Evolutionary conservation across 495 filamentous ascomycete genomes (phyloP), one percentile per base, ranked within the genome.

Genomic region (Aspergillus panamensis): DNA sequence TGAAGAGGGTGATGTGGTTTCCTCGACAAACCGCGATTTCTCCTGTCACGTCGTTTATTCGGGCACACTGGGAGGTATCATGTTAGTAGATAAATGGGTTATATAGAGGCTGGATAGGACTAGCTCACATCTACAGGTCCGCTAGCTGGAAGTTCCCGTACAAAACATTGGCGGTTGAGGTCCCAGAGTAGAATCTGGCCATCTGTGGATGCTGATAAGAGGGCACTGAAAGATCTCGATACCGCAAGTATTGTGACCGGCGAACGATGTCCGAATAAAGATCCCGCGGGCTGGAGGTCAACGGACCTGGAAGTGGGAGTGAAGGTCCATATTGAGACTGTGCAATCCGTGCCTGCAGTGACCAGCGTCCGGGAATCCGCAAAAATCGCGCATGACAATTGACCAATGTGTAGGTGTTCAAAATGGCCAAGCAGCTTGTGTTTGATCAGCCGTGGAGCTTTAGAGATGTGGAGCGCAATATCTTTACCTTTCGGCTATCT

Each of bases 111-210:
- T 45, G 10, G 5, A 12, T 9, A 39, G 1, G 47, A 14, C 19
- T 12, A 55, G 62, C 69, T 66, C 70, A 83, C 82, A 65, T 84
- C 79, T 1, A 84, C 77, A 16, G 68, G 67, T 10, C 78, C 75
- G 30, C 77, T 72, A 4, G 69, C 62, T 14, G 85, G 80, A 29
- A 97, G 77, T 63, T 87, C 84, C 19, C 92, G 85, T 16, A 97
- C 83, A 65, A 96, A 95, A 35, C 87, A 86, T 37, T 89, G 82
- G 9, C 90, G 85, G 69, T 97, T 97, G 16, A 97, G 76, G 70
- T 97, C 93, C 94, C 95, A 97, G 13, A 97, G 77, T 54, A 96
- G 81, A 35, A 93, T 85, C 44, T 87, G 83, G 2, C 91, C 91
- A 66, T 96, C 92, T 5, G 73, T 78, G 0, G 87, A 91, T 7